Conservation (phyloP, 129 eudicot species). For the Lonicera japonica region DNA sequence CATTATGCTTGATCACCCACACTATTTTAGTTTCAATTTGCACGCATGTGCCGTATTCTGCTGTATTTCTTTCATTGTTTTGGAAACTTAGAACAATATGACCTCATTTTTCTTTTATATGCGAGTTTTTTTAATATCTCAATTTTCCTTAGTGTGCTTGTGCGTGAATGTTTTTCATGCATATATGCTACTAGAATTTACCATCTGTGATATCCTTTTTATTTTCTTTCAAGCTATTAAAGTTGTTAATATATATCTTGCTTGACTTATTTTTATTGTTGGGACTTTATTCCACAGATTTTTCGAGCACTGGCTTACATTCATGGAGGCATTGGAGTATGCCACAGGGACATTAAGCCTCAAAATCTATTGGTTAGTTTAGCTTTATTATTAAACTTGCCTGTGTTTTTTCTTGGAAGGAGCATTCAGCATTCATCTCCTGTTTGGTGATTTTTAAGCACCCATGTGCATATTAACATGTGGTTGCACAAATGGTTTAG, state of each 20-base stretch:
- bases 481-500: too few species aligned
- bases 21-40: neutral
- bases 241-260: neutral
- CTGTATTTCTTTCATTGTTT: too few species aligned
- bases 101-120: too few species aligned
- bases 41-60: too few species aligned
- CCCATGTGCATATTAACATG: too few species aligned
- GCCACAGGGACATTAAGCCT: constrained; percentile 92
- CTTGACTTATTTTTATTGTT: neutral
- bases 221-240: neutral
- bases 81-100: too few species aligned
- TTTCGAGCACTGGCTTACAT: constrained; percentile 75
- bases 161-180: neutral
- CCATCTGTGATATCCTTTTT: neutral
- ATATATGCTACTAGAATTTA: neutral
- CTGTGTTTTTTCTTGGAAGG: neutral
- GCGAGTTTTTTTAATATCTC: too few species aligned
- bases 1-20: neutral
- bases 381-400: neutral
- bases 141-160: too few species aligned
- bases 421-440: neutral
- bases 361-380: constrained; percentile 72
- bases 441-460: neutral
- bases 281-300: constrained; percentile 31
- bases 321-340: constrained; percentile 80